Percentiles rank a stretch among this genome's conserved stretches.
Evolutionary conservation across 2,329 filamentous ascomycete species (phyloP).

Genomic region (Capronia americana): DNA sequence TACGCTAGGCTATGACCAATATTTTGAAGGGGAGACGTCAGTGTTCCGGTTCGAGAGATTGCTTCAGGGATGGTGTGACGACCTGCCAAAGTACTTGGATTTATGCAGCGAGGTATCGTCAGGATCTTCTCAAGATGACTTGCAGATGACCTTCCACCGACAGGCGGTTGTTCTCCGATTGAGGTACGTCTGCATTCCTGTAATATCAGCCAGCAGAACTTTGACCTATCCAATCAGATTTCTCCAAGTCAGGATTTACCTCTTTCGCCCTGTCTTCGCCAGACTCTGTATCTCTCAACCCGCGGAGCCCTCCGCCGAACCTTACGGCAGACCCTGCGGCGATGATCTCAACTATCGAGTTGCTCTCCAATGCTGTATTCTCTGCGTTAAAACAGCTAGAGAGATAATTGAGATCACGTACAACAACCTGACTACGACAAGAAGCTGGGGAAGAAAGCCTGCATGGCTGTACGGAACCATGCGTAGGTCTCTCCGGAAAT

Average conservation of each 20-base stretch:
- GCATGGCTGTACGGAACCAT: constrained; percentile 21
- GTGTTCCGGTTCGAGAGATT: constrained; percentile 16
- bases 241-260: constrained; percentile 22
- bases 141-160: constrained; percentile 13
- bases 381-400: constrained; percentile 19
- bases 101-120: neutral
- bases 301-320: neutral
- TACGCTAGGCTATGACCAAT: constrained; percentile 1
- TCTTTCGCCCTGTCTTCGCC: constrained; percentile 21
- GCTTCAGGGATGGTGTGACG: constrained; percentile 12
- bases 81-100: constrained; percentile 4
- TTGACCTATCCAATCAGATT: constrained; percentile 8
- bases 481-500: too few species aligned
- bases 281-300: constrained; percentile 6
- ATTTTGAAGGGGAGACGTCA: constrained; percentile 12
- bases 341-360: constrained; percentile 16
- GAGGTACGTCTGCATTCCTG: constrained; percentile 9
- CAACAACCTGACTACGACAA: constrained; percentile 9
- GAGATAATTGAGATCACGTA: constrained; percentile 20
- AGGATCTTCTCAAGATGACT: neutral
- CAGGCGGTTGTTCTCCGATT: constrained; percentile 23
- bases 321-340: neutral
- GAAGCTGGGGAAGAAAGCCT: constrained; percentile 19
- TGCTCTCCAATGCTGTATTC: constrained; percentile 21
- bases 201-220: neutral